These are phyloP conservation scores for Talaromyces ruber DNA, from an alignment of 495 filamentous ascomycete species.

Conservation along the genomic window DNA sequence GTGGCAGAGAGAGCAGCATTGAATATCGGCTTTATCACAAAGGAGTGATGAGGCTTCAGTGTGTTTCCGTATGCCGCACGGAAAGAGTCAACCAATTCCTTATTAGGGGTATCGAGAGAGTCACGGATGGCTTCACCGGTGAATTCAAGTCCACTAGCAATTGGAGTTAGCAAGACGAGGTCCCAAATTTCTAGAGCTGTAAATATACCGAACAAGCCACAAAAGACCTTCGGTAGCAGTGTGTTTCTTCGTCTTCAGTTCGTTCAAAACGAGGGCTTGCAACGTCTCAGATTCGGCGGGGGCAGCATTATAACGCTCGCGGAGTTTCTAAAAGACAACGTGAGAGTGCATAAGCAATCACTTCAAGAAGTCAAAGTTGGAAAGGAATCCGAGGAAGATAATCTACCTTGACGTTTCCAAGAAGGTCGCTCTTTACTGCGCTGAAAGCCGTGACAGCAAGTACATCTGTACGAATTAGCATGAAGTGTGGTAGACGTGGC, in stretches of 20 bases:
- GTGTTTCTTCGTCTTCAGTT: conserved; percentile 81
- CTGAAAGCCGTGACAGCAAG: conserved; percentile 76
- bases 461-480: conserved; percentile 46
- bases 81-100: conserved; percentile 84
- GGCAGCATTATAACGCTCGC: conserved; percentile 68
- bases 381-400: conserved; percentile 3
- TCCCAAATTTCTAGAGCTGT: conserved; percentile 3
- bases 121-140: conserved; percentile 73
- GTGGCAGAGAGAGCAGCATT: conserved; percentile 84
- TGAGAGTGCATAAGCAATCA: conserved; percentile 10
- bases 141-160: conserved; percentile 77
- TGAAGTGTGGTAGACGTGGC: background rate
- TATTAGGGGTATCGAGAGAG: conserved; percentile 54
- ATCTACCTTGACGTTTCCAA: conserved; percentile 80
- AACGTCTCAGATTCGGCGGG: conserved; percentile 69
- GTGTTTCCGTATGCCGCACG: conserved; percentile 72
- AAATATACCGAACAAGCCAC: conserved; percentile 78
- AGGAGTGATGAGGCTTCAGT: conserved; percentile 83
- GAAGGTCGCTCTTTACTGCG: conserved; percentile 83
- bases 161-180: background rate
- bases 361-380: background rate
- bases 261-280: conserved; percentile 75
- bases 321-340: conserved; percentile 73
- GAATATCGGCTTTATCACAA: conserved; percentile 83
- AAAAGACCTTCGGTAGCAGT: conserved; percentile 79